Evolutionary conservation across 2,329 filamentous ascomycete species (phyloP), one percentile per base, ranked within the genome.

Genomic region (Annulohypoxylon truncatum): DNA sequence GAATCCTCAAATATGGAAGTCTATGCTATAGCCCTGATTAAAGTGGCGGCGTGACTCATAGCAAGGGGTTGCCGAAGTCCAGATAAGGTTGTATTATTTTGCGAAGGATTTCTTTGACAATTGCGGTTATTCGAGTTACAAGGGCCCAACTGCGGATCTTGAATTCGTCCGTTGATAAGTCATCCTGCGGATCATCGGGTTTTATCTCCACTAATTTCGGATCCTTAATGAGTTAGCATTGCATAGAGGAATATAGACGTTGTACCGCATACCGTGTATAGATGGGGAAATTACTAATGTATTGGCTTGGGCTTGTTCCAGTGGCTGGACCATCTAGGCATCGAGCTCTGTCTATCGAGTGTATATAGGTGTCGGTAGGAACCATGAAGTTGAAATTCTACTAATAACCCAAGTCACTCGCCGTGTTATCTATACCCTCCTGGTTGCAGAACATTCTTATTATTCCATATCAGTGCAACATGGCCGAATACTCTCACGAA

Each of bases 401-500:
- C 9, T 6, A 24, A 55, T 10, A 42, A 3, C 33, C n/a, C 13
- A n/a, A 44, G 12, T 18, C 20, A 7, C 31, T 52, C 8, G 7
- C 20, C 26, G 24, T 44, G 12, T 31, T 33, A 33, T 18, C 18
- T 31, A 22, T 22, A 46, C 38, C 3, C 10, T 9, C 20, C 20
- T 29, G n/a, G 31, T 18, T 24, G 12, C 8, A 15, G 26, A 56
- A 15, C n/a, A 13, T 44, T 44, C n/a, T 9, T 31, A 3, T 22
- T 31, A 35, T 44, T 22, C n/a, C 10, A 7, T 13, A 15, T 40
- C n/a, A 28, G 33, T 46, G 47, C 10, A 26, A 42, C 50, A 66
- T 61, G 59, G 31, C 63, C 4, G 55, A 33, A 24, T 67, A 59
- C 22, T 54, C 67, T 7, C 60, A 67, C 15, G 60, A 67, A 51